Evolutionary conservation across 768 basidiomycete genomes (phyloP), one percentile per base, ranked within the genome.

Genomic region (Termitomyces sp.): DNA sequence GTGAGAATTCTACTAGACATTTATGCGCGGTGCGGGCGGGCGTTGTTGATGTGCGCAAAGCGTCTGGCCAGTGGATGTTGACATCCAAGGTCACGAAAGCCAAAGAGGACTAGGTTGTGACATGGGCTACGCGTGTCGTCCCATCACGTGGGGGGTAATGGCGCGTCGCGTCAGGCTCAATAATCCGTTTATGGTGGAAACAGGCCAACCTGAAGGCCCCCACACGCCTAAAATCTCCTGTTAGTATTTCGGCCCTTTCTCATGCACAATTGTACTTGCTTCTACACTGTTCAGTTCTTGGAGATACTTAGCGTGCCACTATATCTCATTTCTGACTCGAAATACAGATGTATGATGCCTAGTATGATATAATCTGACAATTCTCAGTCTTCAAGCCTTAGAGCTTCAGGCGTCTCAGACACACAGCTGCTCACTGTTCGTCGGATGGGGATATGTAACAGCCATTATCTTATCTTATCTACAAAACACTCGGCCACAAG

Each of bases 381-480:
- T 39, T 20, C n/a, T 10, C n/a, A 9, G n/a, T 20, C 9, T n/a
- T 39, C 18, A 39, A n/a, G 4, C 14, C 16, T 16, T 37, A 2
- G 10, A 37, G 36, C 13, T n/a, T n/a, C n/a, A n/a, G n/a, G n/a
- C n/a, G n/a, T n/a, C n/a, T n/a, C n/a, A n/a, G n/a, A n/a, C n/a
- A n/a, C n/a, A n/a, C n/a, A n/a, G n/a, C n/a, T n/a, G n/a, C 42
- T 22, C 42, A 43, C 20, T 42, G 41, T 42, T 41, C 12, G 42
- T 22, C 22, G 5, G 13, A 44, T 44, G 46, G 46, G 46, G 29
- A 20, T 48, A 39, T 39, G 36, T 18, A 7, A 10, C 14, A 13
- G 37, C 34, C 29, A 26, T 44, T 26, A 62, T 62, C 61, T 62
- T 46, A 59, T 62, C 55, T 49, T 20, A 55, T 55, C 24, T 18